Base-by-base conservation (phyloP, 768 basidiomycete species). In the Kockovaella imperatae region DNA sequence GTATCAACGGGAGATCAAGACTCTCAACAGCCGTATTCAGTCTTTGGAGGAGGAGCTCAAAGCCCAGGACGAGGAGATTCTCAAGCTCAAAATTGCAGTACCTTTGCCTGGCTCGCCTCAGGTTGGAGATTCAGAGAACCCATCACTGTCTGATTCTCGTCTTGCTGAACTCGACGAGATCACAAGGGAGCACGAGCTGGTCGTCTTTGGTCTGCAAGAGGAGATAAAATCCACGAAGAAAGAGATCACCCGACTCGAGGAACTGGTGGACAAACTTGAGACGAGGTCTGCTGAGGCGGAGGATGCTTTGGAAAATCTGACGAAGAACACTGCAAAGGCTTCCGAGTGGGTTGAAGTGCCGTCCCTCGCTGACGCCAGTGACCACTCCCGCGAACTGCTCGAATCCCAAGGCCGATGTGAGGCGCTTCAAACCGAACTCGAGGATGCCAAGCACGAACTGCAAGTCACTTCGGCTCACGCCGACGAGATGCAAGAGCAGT, bases 21-120 rank as follows among this genome's bases (percentile, higher is more conserved):
- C 50, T 13, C 43, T 59, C 2, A 28, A 56, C 2, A 46, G 56
- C 17, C 60, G 62, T 26, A 56, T 52, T 42, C 57, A 56, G 14
- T 56, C 53, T 8, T 42, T 64, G 1, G 50, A 64, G 31, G 49
- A 48, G 23, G 47, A 56, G 31, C 42, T 67, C 2, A 52, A 63
- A 17, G 53, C 54, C 38, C 60, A 62, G 31, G 62, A 63, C n/a
- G 50, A 55, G 26, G 60, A 68, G 47, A 64, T 64, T 17, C 30
- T 53, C 6, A 23, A 32, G 4, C 48, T 68, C 26, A 44, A 43
- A 15, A 50, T 52, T 0, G 49, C 49, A 4, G 49, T 67, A 8
- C 65, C 65, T 14, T 28, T 67, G 15, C 64, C 64, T 31, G 47
- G 42, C 21, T 42, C 40, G 18, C 40, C 40, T 25, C n/a, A 42